Evolutionary conservation across 75 land plant species (phyloP).

Genomic region (Picea sitchensis): DNA sequence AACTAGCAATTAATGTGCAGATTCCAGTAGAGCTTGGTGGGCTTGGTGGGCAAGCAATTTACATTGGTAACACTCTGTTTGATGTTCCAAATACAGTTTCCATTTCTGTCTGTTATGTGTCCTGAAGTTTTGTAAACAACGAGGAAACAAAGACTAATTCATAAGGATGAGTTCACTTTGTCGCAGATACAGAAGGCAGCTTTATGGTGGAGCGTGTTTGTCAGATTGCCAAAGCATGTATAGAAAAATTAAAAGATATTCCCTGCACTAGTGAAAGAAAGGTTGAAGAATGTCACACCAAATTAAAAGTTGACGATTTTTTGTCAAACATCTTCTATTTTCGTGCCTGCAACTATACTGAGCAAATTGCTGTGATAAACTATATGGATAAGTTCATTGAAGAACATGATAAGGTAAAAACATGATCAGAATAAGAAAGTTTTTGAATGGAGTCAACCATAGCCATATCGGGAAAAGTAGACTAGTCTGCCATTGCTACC

Average conservation of each 20-base stretch:
- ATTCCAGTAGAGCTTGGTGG: constrained; percentile 86
- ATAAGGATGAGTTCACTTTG: neutral
- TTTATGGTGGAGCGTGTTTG: constrained; percentile 92
- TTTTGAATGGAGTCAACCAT: neutral
- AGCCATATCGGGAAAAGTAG: constrained; percentile 1
- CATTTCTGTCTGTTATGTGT: neutral
- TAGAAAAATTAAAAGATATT: constrained; percentile 12
- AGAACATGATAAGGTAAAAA: constrained; percentile 78
- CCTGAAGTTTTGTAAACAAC: neutral
- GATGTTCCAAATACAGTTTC: neutral
- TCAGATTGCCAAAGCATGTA: constrained; percentile 77
- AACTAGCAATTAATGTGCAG: constrained; percentile 94
- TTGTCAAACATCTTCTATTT: constrained; percentile 82
- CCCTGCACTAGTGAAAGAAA: constrained; percentile 19
- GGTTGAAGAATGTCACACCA: constrained; percentile 14
- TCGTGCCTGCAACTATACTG: constrained; percentile 76
- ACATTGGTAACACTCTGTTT: constrained; percentile 54
- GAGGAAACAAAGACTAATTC: neutral
- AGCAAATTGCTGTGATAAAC: constrained; percentile 81
- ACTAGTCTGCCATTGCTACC: neutral
- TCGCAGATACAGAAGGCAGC: constrained; percentile 94
- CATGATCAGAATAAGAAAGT: neutral
- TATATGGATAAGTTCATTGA: constrained; percentile 65
- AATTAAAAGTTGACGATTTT: constrained; percentile 38
- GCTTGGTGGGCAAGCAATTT: constrained; percentile 82